These are phyloP conservation scores for Anethum foeniculum DNA, from an alignment of 140 eudicot genomes.

Conservation along the genomic window DNA sequence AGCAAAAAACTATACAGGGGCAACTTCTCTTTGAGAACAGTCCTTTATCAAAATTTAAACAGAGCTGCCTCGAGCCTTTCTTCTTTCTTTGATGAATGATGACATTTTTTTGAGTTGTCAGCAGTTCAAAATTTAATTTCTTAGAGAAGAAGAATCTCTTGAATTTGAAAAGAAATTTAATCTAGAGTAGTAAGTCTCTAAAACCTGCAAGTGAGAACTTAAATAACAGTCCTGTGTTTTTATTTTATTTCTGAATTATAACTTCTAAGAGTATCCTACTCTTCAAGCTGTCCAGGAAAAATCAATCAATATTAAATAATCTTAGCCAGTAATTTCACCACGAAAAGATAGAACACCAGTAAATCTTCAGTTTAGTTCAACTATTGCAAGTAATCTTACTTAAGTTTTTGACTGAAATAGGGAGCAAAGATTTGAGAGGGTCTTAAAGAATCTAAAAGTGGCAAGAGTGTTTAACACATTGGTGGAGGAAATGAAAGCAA, in stretches of 20 bases:
- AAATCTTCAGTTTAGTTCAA: neutral
- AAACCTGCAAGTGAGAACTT: neutral
- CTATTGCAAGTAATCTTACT: neutral
- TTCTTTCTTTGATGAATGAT: neutral
- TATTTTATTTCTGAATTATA: neutral
- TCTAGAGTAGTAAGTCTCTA: neutral
- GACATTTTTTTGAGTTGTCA: neutral
- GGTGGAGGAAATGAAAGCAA: conserved; percentile 97
- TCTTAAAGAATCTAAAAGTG: conserved; percentile 89
- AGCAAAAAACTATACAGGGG: neutral
- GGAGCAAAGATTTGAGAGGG: conserved; percentile 90
- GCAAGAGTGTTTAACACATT: conserved; percentile 85
- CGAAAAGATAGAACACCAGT: neutral
- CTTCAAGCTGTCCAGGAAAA: neutral
- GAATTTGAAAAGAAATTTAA: neutral
- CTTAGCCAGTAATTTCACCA: neutral
- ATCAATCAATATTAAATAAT: neutral
- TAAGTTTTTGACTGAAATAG: conserved; percentile 32
- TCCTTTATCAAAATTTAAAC: too few relatives aligned
- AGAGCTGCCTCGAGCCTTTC: neutral
- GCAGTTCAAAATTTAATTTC: neutral
- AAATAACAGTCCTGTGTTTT: neutral
- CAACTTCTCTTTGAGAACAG: neutral
- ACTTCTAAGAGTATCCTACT: neutral
- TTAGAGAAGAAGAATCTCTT: neutral